Evolutionary conservation across 108 stramenopile species (phyloP).

Genomic region (Conticribra guillardii): DNA sequence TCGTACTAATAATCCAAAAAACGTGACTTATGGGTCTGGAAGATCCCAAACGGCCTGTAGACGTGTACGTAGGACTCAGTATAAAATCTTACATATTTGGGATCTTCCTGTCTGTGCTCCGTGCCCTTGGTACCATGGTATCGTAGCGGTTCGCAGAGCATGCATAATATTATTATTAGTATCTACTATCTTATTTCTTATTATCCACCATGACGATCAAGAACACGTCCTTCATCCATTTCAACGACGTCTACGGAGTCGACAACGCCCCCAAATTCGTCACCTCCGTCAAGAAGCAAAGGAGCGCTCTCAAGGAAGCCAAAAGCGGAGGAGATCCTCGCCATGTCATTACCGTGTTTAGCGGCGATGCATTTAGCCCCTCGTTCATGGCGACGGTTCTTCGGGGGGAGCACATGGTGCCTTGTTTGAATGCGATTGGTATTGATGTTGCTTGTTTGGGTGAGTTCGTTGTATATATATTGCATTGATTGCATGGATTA

Average conservation of each 20-base stretch:
- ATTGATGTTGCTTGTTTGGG: constrained; percentile 46
- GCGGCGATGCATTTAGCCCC: constrained; percentile 51
- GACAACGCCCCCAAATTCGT: constrained; percentile 39
- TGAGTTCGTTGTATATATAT: neutral
- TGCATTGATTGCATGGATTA: too few relatives aligned
- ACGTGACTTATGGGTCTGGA: too few relatives aligned
- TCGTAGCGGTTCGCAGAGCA: too few relatives aligned
- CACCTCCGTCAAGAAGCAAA: constrained; percentile 10
- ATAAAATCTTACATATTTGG: too few relatives aligned
- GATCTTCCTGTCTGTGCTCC: too few relatives aligned
- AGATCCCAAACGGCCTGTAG: too few relatives aligned
- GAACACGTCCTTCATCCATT: constrained; percentile 35
- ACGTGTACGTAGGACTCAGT: too few relatives aligned
- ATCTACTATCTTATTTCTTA: too few relatives aligned
- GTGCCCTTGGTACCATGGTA: too few relatives aligned
- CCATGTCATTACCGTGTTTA: constrained; percentile 34
- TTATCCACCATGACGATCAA: constrained; percentile 6
- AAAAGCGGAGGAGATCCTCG: neutral
- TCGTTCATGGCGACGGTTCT: constrained; percentile 45
- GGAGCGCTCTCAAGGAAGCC: neutral
- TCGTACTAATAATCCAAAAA: too few relatives aligned
- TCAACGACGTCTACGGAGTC: constrained; percentile 56
- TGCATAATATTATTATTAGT: too few relatives aligned
- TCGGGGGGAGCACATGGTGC: constrained; percentile 53
- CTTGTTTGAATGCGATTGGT: constrained; percentile 35